phyloP scores from a whole-genome alignment of 352 stramenopile species.

The Phytopythium litorale region DNA sequence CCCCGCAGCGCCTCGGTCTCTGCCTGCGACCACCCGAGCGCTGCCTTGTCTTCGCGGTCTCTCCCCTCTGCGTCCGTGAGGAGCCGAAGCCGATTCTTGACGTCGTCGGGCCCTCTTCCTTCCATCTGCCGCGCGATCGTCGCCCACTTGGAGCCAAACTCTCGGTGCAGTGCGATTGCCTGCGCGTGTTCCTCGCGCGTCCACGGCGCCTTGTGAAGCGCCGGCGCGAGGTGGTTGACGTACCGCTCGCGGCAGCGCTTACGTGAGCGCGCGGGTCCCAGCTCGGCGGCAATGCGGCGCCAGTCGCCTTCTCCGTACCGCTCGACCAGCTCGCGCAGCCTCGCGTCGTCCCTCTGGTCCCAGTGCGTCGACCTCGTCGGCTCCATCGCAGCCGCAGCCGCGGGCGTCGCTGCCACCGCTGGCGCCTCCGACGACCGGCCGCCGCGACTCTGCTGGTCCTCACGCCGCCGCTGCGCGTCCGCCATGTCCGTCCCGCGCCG shows the following conservation, averaged over 20 bases:
- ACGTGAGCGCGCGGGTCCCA: slow-evolving; percentile 36
- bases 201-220: slow-evolving; percentile 31
- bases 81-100: slow-evolving; percentile 48
- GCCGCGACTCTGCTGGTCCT: slow-evolving; percentile 7
- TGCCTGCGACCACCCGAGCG: slow-evolving; percentile 16
- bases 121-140: slow-evolving; percentile 24
- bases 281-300: slow-evolving; percentile 32
- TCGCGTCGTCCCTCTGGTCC: slow-evolving; percentile 42
- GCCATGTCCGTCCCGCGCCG: slow-evolving; percentile 39
- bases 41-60: background rate
- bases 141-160: slow-evolving; percentile 31
- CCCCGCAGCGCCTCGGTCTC: slow-evolving; percentile 32
- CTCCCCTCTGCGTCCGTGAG: slow-evolving; percentile 7
- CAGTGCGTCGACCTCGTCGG: slow-evolving; percentile 25
- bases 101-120: slow-evolving; percentile 41
- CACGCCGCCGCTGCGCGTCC: slow-evolving; percentile 10
- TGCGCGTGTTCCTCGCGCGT: slow-evolving; percentile 37
- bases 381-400: background rate
- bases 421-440: slow-evolving; percentile 1
- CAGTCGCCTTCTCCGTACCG: slow-evolving; percentile 28
- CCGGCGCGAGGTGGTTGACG: slow-evolving; percentile 57
- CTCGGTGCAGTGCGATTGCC: slow-evolving; percentile 27
- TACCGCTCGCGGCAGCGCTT: slow-evolving; percentile 76
- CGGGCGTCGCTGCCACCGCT: background rate
- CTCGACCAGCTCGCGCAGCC: slow-evolving; percentile 37